Evolutionary conservation across 495 filamentous ascomycete genomes (phyloP), one percentile per base, ranked within the genome.

Genomic region (Trichoderma virens): DNA sequence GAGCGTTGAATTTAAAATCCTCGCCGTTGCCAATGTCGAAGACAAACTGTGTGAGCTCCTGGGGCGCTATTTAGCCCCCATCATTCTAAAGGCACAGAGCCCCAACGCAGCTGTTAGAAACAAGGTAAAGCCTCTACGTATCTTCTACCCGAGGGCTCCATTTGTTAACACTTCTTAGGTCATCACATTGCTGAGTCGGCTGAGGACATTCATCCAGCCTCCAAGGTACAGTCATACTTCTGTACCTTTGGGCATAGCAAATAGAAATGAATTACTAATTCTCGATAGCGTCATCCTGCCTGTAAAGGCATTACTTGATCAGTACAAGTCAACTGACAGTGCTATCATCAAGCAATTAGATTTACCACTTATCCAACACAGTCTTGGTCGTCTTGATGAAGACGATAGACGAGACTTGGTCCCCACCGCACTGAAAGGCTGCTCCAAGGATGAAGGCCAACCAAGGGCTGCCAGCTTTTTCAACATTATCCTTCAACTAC

Each of bases 1-100:
- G 68, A 96, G 95, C 70, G 90, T 97, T 60, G 91, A 97, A 73
- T 88, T 96, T 71, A 85, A 87, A 54, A 91, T 98, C 64, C 90
- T 94, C n/a, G 80, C 90, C 61, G 86, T 90, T 18, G 75, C 80
- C 11, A 87, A 91, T 65, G 84, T 90, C n/a, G 93, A 95, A 67
- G 78, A 81, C 64, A 93, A 91, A 74, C 82, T 98, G 5, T 85
- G 92, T 70, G 73, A 85, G 30, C 79, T 92, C 6, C 81, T 98
- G 30, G 84, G 87, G 65, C 86, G 82, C 13, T 96, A 93, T 67
- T 77, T 98, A n/a, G 75, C 89, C 2, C 87, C 93, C 0, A 71
- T 98, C 38, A 78, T 98, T 25, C 79, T 96, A 62, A 97, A 97
- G 70, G 84, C 95, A 23, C 85, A 81, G 18, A 96, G 92, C 38